Evolutionary conservation across 2,329 filamentous ascomycete species (phyloP), one percentile per base, ranked within the genome.

Genomic region (Ophiostoma perfectum): DNA sequence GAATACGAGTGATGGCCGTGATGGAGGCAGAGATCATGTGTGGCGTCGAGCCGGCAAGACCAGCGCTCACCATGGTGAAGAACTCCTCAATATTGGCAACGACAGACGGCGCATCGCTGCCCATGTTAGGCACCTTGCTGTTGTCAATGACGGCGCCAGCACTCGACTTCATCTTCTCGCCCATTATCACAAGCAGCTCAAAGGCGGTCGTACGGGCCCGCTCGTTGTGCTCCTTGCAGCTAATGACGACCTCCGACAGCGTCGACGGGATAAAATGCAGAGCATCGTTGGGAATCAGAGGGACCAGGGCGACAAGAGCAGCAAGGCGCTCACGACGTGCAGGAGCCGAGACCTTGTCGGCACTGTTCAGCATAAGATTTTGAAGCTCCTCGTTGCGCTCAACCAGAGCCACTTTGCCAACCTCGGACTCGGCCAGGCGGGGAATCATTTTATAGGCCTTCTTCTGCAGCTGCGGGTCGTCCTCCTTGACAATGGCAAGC

Each of bases 11-110:
- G 49, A 99, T 85, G 14, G 95, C 94, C 0, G 93, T 98, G 76
- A 99, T 93, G n/a, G 92, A 93, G 0, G 95, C 95, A 6, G 92
- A 96, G 71, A 98, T 93, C 93, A 98, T 97, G 80, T 98, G 94
- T 44, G 95, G 93, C 11, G 93, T 94, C 74, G 89, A 90, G 68
- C 93, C 94, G 1, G 94, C 95, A 67, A 99, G 85, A 80, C 95
- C 95, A 65, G 95, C 95, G 73, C 92, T 96, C 42, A 98, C 91
- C 95, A 99, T 99, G 68, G 94, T 97, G 81, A 98, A 92, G 80
- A 93, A 98, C 78, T 98, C 95, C 75, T 98, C 94, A 49, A 99
- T 86, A 58, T 86, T 93, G 27, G 95, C 94, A 2, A 86, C 83
- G 4, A 90, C 93, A 44, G 88, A 82, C 2, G 91, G 89, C 0